Percentiles rank a stretch among this genome's conserved stretches.
phyloP scores from a whole-genome alignment of 2,329 filamentous ascomycete species.

The Cyphellophora europaea region DNA sequence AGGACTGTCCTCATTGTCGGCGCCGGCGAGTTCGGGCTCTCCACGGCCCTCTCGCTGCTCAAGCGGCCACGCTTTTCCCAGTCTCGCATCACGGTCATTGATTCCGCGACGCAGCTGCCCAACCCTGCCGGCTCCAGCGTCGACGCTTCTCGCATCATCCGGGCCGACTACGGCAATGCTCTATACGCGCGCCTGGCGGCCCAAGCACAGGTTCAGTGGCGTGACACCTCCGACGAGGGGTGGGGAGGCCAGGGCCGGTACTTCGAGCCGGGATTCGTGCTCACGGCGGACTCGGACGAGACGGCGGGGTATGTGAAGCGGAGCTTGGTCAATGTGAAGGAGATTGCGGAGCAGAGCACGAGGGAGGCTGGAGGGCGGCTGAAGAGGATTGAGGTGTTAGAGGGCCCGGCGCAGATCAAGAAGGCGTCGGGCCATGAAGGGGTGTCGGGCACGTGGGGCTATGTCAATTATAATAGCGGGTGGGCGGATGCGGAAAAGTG shows the following conservation, averaged over 20 bases:
- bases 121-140: slow-evolving; percentile 50
- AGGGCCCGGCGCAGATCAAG: slow-evolving; percentile 10
- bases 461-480: slow-evolving; percentile 37
- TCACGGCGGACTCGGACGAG: slow-evolving; percentile 24
- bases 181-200: slow-evolving; percentile 67
- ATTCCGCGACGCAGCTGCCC: slow-evolving; percentile 45
- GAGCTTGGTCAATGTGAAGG: slow-evolving; percentile 31
- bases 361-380: slow-evolving; percentile 12
- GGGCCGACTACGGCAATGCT: slow-evolving; percentile 71
- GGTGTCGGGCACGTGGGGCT: slow-evolving; percentile 24
- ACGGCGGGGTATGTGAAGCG: slow-evolving; percentile 28
- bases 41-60: slow-evolving; percentile 61
- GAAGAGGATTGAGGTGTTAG: slow-evolving; percentile 3
- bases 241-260: slow-evolving; percentile 36
- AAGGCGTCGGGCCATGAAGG: slow-evolving; percentile 12
- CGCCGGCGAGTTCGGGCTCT: slow-evolving; percentile 57
- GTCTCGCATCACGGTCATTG: slow-evolving; percentile 46
- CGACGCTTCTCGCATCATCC: slow-evolving; percentile 53
- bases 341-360: slow-evolving; percentile 25
- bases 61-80: slow-evolving; percentile 32
- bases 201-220: slow-evolving; percentile 46
- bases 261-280: slow-evolving; percentile 32
- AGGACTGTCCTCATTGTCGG: slow-evolving; percentile 59
- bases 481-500: slow-evolving; percentile 35
- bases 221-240: slow-evolving; percentile 11